Evolutionary conservation across 768 basidiomycete species (phyloP).

Genomic region (Rhizopogon roseolus): DNA sequence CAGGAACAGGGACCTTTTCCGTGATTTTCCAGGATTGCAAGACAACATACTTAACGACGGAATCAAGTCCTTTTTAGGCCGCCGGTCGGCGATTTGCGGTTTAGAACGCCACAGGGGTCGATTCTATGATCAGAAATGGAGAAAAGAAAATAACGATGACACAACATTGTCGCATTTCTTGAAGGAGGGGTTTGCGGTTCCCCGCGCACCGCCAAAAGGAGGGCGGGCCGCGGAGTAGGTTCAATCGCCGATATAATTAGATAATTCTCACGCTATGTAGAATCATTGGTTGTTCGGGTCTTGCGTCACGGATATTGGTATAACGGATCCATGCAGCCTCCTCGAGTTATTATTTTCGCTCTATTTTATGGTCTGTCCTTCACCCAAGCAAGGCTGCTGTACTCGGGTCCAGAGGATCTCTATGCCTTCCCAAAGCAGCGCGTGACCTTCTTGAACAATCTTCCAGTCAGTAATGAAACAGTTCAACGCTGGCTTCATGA

Average conservation of each 20-base stretch:
- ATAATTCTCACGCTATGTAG: constrained; percentile 13
- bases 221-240: constrained; percentile 26
- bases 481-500: constrained; percentile 70
- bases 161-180: neutral
- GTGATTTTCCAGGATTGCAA: neutral
- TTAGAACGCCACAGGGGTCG: constrained; percentile 13
- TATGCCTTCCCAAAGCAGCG: constrained; percentile 80
- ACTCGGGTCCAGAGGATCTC: constrained; percentile 75
- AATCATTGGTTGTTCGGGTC: neutral
- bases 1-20: neutral
- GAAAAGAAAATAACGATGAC: constrained; percentile 1
- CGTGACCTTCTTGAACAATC: constrained; percentile 72
- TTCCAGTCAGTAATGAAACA: constrained; percentile 69
- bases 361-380: constrained; percentile 13
- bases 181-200: neutral
- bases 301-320: neutral
- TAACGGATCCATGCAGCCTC: constrained; percentile 13
- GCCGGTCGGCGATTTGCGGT: constrained; percentile 28
- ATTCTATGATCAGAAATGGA: neutral
- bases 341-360: constrained; percentile 10
- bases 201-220: neutral
- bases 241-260: constrained; percentile 30
- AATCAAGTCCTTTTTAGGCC: constrained; percentile 9
- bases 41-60: neutral
- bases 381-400: constrained; percentile 36